Evolutionary conservation across 2,329 filamentous ascomycete genomes (phyloP).

Genomic region (Colletotrichum tamarilloi): DNA sequence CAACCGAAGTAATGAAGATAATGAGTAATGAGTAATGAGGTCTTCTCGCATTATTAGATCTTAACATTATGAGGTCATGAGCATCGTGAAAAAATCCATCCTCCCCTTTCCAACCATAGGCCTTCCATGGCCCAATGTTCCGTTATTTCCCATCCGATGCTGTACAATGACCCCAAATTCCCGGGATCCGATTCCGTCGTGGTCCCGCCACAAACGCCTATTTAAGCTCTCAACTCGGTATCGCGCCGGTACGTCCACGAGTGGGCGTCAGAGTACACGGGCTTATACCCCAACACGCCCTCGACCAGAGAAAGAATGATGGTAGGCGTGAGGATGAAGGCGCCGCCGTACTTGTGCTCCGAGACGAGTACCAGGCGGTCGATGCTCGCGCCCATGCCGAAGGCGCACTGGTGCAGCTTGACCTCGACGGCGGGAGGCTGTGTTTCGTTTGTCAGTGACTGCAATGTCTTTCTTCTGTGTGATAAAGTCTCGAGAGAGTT

Average conservation of each 20-base stretch:
- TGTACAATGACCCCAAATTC: not conserved
- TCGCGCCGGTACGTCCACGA: conserved; percentile 37
- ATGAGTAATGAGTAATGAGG: not conserved
- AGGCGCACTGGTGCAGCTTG: conserved; percentile 55
- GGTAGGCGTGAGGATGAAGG: conserved; percentile 53
- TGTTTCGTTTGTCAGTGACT: not conserved
- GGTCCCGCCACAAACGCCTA: not conserved
- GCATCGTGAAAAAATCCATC: not conserved
- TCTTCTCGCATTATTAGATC: not conserved
- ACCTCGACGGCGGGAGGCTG: conserved; percentile 57
- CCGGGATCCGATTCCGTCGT: not conserved
- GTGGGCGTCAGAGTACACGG: conserved; percentile 38
- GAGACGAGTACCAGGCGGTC: conserved; percentile 55
- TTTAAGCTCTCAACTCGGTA: conserved; percentile 17
- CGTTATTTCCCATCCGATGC: not conserved
- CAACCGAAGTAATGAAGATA: not conserved
- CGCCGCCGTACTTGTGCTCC: conserved; percentile 45
- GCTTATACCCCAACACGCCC: conserved; percentile 57
- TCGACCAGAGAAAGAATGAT: conserved; percentile 59
- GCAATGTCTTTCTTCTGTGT: not conserved
- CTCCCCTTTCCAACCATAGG: not conserved
- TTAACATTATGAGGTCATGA: not conserved
- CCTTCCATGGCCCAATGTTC: not conserved
- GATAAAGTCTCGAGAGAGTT: not conserved
- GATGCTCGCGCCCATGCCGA: conserved; percentile 55